Evolutionary conservation across 108 stramenopile genomes (phyloP).

Genomic region (Cyclotella atomus): DNA sequence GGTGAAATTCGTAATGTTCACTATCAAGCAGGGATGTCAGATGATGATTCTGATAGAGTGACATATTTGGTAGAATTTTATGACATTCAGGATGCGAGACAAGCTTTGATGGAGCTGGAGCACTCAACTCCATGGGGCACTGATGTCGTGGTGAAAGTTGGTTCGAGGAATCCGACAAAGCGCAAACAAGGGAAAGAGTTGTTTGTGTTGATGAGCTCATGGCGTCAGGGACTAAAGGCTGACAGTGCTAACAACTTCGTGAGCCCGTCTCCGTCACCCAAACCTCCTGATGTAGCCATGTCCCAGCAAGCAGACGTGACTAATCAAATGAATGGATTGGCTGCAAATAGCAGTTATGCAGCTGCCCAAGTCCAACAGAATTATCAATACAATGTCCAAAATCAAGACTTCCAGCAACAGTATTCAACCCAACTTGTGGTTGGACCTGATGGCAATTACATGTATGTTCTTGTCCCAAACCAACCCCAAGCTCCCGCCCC

Average conservation of each 20-base stretch:
- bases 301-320: background rate
- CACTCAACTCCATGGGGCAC: constrained; percentile 85
- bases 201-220: constrained; percentile 71
- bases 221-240: constrained; percentile 58
- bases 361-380: background rate
- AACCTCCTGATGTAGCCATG: background rate
- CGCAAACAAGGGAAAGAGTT: constrained; percentile 82
- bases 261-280: constrained; percentile 15
- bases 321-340: background rate
- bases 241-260: background rate
- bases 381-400: constrained; percentile 26
- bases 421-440: constrained; percentile 60
- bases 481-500: constrained; percentile 37
- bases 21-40: constrained; percentile 43
- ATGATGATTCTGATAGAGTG: constrained; percentile 31
- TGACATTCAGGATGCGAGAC: constrained; percentile 88
- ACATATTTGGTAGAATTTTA: constrained; percentile 87
- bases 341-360: background rate
- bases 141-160: constrained; percentile 66
- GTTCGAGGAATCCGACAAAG: constrained; percentile 63
- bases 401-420: constrained; percentile 33
- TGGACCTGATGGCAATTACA: constrained; percentile 81
- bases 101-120: constrained; percentile 83
- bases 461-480: constrained; percentile 64
- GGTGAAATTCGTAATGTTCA: constrained; percentile 79